phyloP scores from a whole-genome alignment of 1,284 basidiomycete genomes.

The Austroboletus rostrupii region DNA sequence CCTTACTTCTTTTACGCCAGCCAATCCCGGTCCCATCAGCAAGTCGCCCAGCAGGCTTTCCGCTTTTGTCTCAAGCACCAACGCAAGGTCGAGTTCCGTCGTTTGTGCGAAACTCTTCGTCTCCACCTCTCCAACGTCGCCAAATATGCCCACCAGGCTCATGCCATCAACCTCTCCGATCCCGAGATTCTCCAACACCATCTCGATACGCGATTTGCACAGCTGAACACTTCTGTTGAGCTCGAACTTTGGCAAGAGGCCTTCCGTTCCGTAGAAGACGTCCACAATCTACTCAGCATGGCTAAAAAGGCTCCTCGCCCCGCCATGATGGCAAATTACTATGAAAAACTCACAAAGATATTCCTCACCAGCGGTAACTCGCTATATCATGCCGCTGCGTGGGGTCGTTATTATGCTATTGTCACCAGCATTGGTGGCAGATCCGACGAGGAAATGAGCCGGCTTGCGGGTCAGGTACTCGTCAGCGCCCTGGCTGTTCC shows the following conservation, averaged over 20 bases:
- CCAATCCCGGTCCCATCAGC: slow-evolving; percentile 40
- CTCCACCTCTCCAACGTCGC: slow-evolving; percentile 94
- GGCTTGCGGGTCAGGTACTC: slow-evolving; percentile 89
- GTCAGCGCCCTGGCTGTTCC: slow-evolving; percentile 93
- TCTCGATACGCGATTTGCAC: slow-evolving; percentile 96
- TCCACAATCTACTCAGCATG: slow-evolving; percentile 93
- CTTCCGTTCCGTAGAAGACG: slow-evolving; percentile 97
- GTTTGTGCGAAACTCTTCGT: slow-evolving; percentile 94
- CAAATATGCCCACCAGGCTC: slow-evolving; percentile 93
- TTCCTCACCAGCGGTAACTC: slow-evolving; percentile 93
- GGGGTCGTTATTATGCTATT: slow-evolving; percentile 81
- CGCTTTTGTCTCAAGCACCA: slow-evolving; percentile 93
- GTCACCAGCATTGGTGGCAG: slow-evolving; percentile 65
- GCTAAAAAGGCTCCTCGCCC: slow-evolving; percentile 90
- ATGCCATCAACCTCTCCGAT: slow-evolving; percentile 97
- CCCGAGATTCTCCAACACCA: slow-evolving; percentile 95
- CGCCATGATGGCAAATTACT: slow-evolving; percentile 98
- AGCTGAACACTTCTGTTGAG: slow-evolving; percentile 97
- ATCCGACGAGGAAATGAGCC: slow-evolving; percentile 74
- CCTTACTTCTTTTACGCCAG: too few relatives aligned
- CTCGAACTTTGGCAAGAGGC: slow-evolving; percentile 99
- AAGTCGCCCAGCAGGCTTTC: slow-evolving; percentile 96
- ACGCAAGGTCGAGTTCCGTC: slow-evolving; percentile 96
- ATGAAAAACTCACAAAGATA: slow-evolving; percentile 96
- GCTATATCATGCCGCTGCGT: slow-evolving; percentile 96